Evolutionary conservation across 768 basidiomycete species (phyloP), one percentile per base, ranked within the genome.

Genomic region (Suillus lakei): DNA sequence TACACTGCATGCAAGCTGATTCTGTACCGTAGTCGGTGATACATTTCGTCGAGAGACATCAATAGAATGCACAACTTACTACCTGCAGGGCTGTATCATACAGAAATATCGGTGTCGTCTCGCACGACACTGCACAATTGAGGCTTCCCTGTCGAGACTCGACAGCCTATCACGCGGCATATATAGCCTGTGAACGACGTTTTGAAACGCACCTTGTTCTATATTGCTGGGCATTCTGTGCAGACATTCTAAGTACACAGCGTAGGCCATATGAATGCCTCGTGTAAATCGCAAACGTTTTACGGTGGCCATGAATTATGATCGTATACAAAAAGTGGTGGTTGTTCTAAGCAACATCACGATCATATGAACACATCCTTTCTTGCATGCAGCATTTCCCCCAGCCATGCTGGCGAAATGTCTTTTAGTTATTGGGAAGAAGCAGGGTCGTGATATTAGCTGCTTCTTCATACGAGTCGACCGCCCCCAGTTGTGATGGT

Each of bases 401-500:
- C n/a, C 32, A 16, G 30, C 43, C 28, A 28, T 30, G 30, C 18
- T 54, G 18, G 30, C n/a, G 18, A 48, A 23, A 28, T 26, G 4
- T 9, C 15, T 16, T 51, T n/a, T 18, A 23, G 23, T 26, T 23
- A 13, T 34, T 43, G 5, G 74, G 69, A 30, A 74, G 32, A 23
- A 74, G 55, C 23, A 64, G 8, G 2, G 70, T 21, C 5, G 66
- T 66, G 34, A 75, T 67, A 44, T 70, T 75, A 4, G 58, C 56
- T 23, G 73, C 73, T 26, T 72, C 34, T 43, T 68, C 39, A 53
- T 62, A 26, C 13, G 72, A 65, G 23, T 69, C 59, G n/a, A 63
- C 51, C 12, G 60, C 71, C 44, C 74, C 71, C 12, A 74, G n/a
- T 26, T 76, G 74, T 15, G 69, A 66, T 28, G 65, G 26, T 2